Base-by-base conservation (phyloP, 2,329 filamentous ascomycete species). In the Thielaviopsis ethacetica region DNA sequence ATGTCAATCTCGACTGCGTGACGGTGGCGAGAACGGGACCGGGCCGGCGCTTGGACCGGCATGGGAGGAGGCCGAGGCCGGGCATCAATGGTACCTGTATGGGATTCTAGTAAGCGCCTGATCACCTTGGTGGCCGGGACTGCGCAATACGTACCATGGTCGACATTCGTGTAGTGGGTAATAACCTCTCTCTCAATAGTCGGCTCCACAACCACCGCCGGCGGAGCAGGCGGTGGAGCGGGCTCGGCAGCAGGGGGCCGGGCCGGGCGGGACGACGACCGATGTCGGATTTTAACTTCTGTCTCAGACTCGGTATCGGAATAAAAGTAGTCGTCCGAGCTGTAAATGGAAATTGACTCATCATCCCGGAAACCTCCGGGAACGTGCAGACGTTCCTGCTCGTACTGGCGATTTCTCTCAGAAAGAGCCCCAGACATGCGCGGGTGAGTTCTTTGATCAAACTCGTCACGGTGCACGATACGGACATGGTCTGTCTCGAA, bases 101-200 rank as follows among this genome's bases (percentile, higher is more conserved):
- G 53, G 60, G 27, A 61, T 57, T 53, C n/a, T 51, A 34, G 5
- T 15, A 27, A 19, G n/a, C 50, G 50, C 22, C 38, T 34, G 53
- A 56, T 38, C 44, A n/a, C 24, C 21, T 10, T 49, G 38, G 26
- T 59, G 3, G n/a, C 13, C 10, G 17, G 15, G 13, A 54, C 52
- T 59, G 53, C 19, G 13, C 52, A 38, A 53, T 19, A 50, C 82
- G 68, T 75, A 88, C 87, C 90, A 71, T 95, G 88, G 67, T 95
- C 87, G 65, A 94, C 85, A 67, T 91, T 86, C 60, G 84, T 80
- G 68, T 93, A 91, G 71, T 93, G 88, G 0, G 88, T 94, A 64
- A 94, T 91, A 61, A 95, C 83, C 68, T 95, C 88, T 66, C 91
- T 83, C 70, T 91, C 87, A 65, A 95, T 88, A 0, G 85, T 86